These are phyloP conservation scores for Podospora bellae-mahoneyi DNA, from an alignment of 495 filamentous ascomycete genomes.

Conservation along the genomic window DNA sequence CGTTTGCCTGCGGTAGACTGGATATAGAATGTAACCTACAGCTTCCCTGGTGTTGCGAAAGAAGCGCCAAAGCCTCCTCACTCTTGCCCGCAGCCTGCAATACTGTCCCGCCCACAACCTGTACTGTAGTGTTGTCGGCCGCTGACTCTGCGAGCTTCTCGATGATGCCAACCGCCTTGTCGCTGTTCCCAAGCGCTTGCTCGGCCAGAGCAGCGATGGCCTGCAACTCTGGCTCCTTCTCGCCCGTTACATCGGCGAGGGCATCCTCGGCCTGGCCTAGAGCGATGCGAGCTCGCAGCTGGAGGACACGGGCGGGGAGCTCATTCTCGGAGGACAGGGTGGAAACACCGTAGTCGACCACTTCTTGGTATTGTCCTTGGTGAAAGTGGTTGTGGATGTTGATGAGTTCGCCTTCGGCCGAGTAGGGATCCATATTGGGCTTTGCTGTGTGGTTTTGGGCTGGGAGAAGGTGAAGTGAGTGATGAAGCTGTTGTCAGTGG, in stretches of 20 bases:
- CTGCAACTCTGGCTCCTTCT: constrained; percentile 68
- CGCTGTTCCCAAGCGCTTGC: constrained; percentile 55
- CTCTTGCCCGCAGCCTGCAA: constrained; percentile 69
- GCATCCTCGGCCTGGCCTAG: constrained; percentile 72
- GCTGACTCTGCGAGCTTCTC: constrained; percentile 63
- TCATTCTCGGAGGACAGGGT: constrained; percentile 72
- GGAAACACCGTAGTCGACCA: constrained; percentile 75
- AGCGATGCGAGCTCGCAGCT: constrained; percentile 77
- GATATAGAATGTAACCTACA: constrained; percentile 52
- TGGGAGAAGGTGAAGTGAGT: constrained; percentile 2
- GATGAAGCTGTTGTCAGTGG: constrained; percentile 6
- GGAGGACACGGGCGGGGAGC: constrained; percentile 72
- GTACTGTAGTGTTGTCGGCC: constrained; percentile 74
- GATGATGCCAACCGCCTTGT: constrained; percentile 57
- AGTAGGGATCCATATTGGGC: constrained; percentile 71
- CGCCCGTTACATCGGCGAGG: constrained; percentile 61
- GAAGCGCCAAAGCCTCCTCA: constrained; percentile 76
- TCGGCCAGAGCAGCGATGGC: constrained; percentile 77
- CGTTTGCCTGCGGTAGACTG: background rate
- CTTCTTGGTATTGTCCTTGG: constrained; percentile 80
- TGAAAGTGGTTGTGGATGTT: constrained; percentile 95
- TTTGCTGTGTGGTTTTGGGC: constrained; percentile 2
- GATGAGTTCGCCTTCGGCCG: constrained; percentile 90
- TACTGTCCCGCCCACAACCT: constrained; percentile 74
- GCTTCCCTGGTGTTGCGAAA: constrained; percentile 82